These are phyloP conservation scores for Barbatosphaeria neglecta DNA, from an alignment of 495 filamentous ascomycete genomes.

Conservation along the genomic window DNA sequence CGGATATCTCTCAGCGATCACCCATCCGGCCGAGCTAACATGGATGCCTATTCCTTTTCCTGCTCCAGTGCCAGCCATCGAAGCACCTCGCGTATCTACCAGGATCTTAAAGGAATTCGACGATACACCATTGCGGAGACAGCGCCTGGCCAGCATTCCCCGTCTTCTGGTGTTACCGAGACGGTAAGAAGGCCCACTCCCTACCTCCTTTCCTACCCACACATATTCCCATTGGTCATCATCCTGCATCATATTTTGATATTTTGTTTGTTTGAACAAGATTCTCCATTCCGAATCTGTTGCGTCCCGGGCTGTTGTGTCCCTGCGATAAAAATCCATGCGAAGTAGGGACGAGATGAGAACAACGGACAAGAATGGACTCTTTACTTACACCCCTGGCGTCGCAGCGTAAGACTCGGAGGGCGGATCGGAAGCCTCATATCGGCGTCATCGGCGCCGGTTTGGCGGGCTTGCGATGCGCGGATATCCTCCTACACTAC, in stretches of 20 bases:
- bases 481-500: conserved; percentile 66
- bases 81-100: conserved; percentile 33
- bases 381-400: conserved; percentile 11
- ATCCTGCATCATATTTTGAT: too few species aligned
- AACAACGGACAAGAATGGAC: background rate
- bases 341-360: too few species aligned
- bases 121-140: conserved; percentile 21
- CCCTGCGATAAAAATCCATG: too few species aligned
- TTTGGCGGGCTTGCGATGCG: conserved; percentile 74
- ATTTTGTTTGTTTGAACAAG: too few species aligned
- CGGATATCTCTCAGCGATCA: too few species aligned
- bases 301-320: too few species aligned
- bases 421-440: conserved; percentile 23
- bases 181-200: background rate
- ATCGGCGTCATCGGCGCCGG: conserved; percentile 79
- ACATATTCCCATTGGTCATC: too few species aligned
- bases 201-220: background rate
- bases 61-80: conserved; percentile 29
- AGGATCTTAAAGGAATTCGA: conserved; percentile 28
- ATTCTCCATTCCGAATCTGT: too few species aligned
- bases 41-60: conserved; percentile 41
- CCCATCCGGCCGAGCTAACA: too few species aligned
- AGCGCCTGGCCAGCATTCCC: background rate
- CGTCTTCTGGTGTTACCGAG: background rate
- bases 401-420: conserved; percentile 23